Conservation (phyloP, 164 flowering plant genomes). For the Vitis rotundifolia region DNA sequence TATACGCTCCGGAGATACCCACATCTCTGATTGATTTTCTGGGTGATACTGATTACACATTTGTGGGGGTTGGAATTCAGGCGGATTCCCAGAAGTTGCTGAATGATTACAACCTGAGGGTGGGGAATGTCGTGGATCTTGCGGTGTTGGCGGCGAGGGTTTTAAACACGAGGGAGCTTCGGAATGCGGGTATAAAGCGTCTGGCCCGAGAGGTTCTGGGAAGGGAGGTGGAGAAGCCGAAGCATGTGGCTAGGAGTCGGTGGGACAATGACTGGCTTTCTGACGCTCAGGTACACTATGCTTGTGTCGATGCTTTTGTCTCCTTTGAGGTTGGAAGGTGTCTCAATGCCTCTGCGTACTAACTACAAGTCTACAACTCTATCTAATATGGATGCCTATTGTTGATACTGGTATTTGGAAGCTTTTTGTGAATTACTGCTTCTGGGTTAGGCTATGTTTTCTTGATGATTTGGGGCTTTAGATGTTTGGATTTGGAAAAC, state of each 20-base stretch:
- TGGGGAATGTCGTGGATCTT: conserved; percentile 16
- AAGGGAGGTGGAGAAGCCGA: conserved; percentile 17
- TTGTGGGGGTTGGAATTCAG: conserved; percentile 30
- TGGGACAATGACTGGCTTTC: conserved; percentile 23
- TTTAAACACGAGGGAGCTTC: neutral
- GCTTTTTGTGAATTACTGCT: no score
- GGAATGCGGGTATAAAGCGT: conserved; percentile 21
- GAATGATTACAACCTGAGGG: conserved; percentile 12
- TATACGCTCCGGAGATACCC: conserved; percentile 22
- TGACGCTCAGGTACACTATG: conserved; percentile 17
- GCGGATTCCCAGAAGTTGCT: conserved; percentile 22
- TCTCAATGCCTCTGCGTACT: no score
- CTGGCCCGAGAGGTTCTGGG: conserved; percentile 23
- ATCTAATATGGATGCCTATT: no score
- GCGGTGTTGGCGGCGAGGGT: conserved; percentile 17
- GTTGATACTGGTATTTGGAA: no score
- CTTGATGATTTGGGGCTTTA: no score
- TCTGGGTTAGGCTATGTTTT: no score
- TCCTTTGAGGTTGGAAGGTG: conserved; percentile 5
- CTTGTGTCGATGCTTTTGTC: conserved; percentile 25
- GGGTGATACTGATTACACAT: conserved; percentile 4
- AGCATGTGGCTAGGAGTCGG: conserved; percentile 21
- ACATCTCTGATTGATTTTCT: conserved; percentile 20
- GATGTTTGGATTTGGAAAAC: no score
- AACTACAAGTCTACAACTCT: no score